Percentiles rank a stretch among this genome's conserved stretches.
These are phyloP conservation scores for Tephrocybe sp. DNA, from an alignment of 768 basidiomycete genomes.

Conservation along the genomic window DNA sequence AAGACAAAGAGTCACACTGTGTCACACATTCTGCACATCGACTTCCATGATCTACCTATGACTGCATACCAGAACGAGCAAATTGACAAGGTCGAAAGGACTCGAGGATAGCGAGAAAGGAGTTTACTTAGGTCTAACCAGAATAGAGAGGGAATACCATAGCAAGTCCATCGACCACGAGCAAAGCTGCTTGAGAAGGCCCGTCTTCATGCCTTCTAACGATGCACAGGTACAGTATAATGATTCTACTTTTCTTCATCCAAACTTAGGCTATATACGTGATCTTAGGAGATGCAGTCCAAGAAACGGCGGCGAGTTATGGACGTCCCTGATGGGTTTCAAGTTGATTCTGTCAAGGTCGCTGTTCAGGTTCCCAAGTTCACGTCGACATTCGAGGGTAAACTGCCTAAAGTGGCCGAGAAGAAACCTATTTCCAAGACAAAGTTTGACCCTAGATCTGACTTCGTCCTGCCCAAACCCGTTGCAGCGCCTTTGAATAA, in stretches of 20 bases:
- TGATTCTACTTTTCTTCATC: background rate
- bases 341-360: conserved; percentile 4
- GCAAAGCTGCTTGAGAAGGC: too few species aligned
- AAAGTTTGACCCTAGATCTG: conserved; percentile 1
- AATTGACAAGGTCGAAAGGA: too few species aligned
- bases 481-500: conserved; percentile 2
- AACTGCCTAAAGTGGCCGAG: background rate
- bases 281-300: conserved; percentile 12
- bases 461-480: conserved; percentile 6
- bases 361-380: conserved; percentile 16
- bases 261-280: background rate
- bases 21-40: conserved; percentile 16
- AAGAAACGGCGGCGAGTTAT: conserved; percentile 20
- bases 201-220: background rate
- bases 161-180: too few species aligned
- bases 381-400: conserved; percentile 14
- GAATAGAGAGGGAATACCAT: too few species aligned
- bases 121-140: too few species aligned
- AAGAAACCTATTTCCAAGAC: conserved; percentile 7
- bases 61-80: too few species aligned
- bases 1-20: conserved; percentile 12
- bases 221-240: conserved; percentile 8
- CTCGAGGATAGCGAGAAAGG: too few species aligned
- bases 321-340: conserved; percentile 19
- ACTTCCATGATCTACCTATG: conserved; percentile 6